A percentile compares a stretch with the other conserved stretches of the same genome.
These are phyloP conservation scores for Mycena polygramma DNA, from an alignment of 768 basidiomycete species.

Conservation along the genomic window DNA sequence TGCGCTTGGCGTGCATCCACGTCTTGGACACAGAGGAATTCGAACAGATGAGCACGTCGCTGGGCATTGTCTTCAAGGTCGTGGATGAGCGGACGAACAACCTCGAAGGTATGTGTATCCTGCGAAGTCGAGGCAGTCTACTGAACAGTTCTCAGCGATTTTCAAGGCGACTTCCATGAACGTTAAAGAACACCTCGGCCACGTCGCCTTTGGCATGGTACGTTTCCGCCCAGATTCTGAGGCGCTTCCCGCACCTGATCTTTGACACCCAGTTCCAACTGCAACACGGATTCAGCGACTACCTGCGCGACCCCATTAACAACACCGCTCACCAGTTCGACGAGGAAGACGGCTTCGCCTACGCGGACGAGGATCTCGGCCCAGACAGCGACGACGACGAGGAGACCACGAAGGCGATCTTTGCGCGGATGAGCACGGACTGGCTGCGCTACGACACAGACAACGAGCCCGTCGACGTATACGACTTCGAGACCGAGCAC, in stretches of 20 bases:
- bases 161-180: constrained; percentile 17
- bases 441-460: constrained; percentile 9
- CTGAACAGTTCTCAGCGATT: constrained; percentile 8
- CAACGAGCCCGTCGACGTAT: constrained; percentile 22
- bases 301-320: constrained; percentile 21
- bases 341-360: constrained; percentile 30
- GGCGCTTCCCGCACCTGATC: not conserved
- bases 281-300: not conserved
- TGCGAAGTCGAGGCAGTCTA: not conserved
- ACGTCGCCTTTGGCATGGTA: constrained; percentile 37
- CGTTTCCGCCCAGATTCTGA: not conserved
- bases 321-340: constrained; percentile 16
- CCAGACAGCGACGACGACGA: constrained; percentile 31
- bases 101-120: constrained; percentile 20
- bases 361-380: constrained; percentile 21
- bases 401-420: constrained; percentile 10
- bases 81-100: constrained; percentile 30
- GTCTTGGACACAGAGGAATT: constrained; percentile 19
- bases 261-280: constrained; percentile 22
- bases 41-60: constrained; percentile 26
- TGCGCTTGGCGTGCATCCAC: constrained; percentile 31
- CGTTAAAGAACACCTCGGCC: constrained; percentile 18
- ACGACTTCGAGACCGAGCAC: constrained; percentile 22
- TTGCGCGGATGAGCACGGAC: constrained; percentile 6
- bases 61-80: constrained; percentile 25